Conservation (phyloP, 768 basidiomycete genomes). For the Serendipita indica region DNA sequence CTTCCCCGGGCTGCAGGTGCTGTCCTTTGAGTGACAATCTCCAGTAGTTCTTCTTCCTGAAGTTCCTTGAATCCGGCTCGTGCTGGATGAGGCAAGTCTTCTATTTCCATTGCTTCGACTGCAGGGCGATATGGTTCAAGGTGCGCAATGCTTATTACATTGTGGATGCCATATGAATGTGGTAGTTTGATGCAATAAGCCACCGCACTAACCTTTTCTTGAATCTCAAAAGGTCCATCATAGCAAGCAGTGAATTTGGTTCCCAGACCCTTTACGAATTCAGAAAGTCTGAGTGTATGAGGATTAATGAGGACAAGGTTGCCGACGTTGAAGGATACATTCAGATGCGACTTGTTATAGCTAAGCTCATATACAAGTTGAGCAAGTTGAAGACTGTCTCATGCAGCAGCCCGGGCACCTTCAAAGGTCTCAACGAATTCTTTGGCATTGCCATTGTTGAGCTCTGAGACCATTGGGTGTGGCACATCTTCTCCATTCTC, state of each 20-base stretch:
- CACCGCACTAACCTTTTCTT: slow-evolving; percentile 19
- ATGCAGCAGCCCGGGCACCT: slow-evolving; percentile 10
- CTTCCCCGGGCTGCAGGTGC: neutral
- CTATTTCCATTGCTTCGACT: slow-evolving; percentile 17
- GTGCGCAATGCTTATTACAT: slow-evolving; percentile 24
- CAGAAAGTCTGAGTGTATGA: slow-evolving; percentile 17
- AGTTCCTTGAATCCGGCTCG: slow-evolving; percentile 11
- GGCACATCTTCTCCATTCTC: too few species aligned
- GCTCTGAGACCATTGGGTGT: neutral
- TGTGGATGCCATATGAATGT: slow-evolving; percentile 21
- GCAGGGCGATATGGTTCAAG: slow-evolving; percentile 20
- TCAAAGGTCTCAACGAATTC: neutral
- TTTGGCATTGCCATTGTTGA: neutral
- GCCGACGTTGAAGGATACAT: slow-evolving; percentile 20
- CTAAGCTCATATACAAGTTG: slow-evolving; percentile 10
- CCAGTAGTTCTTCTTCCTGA: slow-evolving; percentile 18
- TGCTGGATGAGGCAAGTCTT: slow-evolving; percentile 6
- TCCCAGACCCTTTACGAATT: slow-evolving; percentile 19
- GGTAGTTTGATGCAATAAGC: slow-evolving; percentile 23
- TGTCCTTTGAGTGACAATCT: slow-evolving; percentile 14
- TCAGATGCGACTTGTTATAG: slow-evolving; percentile 16
- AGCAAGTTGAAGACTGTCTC: slow-evolving; percentile 12
- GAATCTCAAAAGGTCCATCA: slow-evolving; percentile 24
- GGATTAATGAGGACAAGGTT: slow-evolving; percentile 22
- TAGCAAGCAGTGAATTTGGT: slow-evolving; percentile 21